Evolutionary conservation across 805 yeast species (phyloP).

Genomic region (Candida sakaeoensis): DNA sequence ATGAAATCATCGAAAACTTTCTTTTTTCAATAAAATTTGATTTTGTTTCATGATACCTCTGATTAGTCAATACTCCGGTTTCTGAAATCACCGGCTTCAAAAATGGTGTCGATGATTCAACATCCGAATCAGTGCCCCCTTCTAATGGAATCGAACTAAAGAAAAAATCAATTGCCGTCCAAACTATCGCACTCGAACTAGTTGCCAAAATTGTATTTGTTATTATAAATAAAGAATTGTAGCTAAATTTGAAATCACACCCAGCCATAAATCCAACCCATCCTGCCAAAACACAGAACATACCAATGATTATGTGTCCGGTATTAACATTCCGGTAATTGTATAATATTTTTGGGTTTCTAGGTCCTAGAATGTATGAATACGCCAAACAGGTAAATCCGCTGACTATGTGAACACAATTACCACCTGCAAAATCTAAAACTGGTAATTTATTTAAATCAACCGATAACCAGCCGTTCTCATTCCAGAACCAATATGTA

Average conservation of each 20-base stretch:
- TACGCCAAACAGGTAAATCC: slow-evolving; percentile 45
- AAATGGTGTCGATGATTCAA: not conserved
- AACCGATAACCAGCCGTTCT: slow-evolving; percentile 39
- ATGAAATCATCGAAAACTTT: slow-evolving; percentile 36
- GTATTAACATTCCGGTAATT: slow-evolving; percentile 35
- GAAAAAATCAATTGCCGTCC: slow-evolving; percentile 38
- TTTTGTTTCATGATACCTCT: slow-evolving; percentile 16
- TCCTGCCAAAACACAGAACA: slow-evolving; percentile 29
- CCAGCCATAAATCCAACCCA: slow-evolving; percentile 44
- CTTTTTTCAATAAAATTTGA: slow-evolving; percentile 17
- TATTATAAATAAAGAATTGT: slow-evolving; percentile 27
- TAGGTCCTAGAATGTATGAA: slow-evolving; percentile 40
- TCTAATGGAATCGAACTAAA: slow-evolving; percentile 38
- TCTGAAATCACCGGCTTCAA: slow-evolving; percentile 11
- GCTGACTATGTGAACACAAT: slow-evolving; percentile 41
- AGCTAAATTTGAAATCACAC: slow-evolving; percentile 38
- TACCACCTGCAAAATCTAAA: slow-evolving; percentile 45
- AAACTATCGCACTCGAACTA: slow-evolving; percentile 30
- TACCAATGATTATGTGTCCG: slow-evolving; percentile 31
- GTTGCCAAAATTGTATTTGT: slow-evolving; percentile 33
- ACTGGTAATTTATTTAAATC: slow-evolving; percentile 32
- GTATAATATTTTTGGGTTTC: slow-evolving; percentile 34
- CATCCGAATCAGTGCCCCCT: slow-evolving; percentile 11
- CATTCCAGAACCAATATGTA: slow-evolving; percentile 44
- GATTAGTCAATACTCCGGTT: slow-evolving; percentile 16